These are phyloP conservation scores for Acer campestre DNA, from an alignment of 345 rosid genomes.

Conservation along the genomic window DNA sequence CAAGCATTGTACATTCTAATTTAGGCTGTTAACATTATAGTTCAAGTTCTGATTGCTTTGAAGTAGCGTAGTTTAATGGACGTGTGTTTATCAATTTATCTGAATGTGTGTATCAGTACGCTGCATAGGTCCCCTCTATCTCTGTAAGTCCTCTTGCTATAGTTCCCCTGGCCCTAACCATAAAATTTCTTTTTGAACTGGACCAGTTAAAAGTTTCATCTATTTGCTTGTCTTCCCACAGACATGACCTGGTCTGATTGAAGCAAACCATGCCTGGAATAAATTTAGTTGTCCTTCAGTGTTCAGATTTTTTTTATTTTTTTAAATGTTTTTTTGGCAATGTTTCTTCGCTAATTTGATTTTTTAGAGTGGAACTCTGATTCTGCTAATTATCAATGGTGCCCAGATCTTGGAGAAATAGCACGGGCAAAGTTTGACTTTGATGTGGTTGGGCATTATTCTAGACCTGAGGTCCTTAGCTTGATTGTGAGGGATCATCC, in stretches of 20 bases:
- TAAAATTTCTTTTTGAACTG: not conserved
- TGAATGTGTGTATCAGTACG: not conserved
- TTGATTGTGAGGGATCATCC: conserved; percentile 84
- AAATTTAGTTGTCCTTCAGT: not conserved
- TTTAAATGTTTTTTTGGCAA: not conserved
- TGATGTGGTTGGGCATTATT: conserved; percentile 93
- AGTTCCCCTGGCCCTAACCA: not conserved
- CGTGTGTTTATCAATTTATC: not conserved
- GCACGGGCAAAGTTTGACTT: conserved; percentile 85
- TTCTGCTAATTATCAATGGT: conserved; percentile 10
- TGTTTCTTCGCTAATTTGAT: not conserved
- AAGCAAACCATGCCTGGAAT: not conserved
- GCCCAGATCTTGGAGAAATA: conserved; percentile 89
- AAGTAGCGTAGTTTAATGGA: not conserved
- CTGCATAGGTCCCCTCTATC: too few species aligned
- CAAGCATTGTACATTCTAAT: not conserved
- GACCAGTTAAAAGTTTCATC: not conserved
- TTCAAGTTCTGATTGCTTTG: not conserved
- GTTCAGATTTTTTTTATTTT: not conserved
- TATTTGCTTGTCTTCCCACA: not conserved
- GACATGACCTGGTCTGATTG: not conserved
- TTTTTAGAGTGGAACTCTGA: not conserved
- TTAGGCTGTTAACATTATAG: not conserved
- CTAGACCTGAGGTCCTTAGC: conserved; percentile 94
- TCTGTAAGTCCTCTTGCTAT: not conserved